Conservation (phyloP, 805 yeast genomes). For the Huiozyma naganishii region DNA sequence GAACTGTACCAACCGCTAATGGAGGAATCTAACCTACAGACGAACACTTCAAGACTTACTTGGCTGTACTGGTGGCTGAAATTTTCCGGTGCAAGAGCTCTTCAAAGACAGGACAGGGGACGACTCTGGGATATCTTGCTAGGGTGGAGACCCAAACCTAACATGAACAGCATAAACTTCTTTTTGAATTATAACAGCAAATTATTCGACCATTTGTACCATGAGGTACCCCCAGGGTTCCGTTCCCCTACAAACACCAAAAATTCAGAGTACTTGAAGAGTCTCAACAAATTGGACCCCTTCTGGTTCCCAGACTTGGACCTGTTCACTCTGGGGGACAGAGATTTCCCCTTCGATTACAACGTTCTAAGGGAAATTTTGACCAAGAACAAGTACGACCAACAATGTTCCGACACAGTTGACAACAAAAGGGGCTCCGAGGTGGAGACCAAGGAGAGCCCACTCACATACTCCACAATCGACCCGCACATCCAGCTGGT, state of each 20-base stretch:
- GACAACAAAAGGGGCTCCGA: slow-evolving; percentile 1
- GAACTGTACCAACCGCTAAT: slow-evolving; percentile 65
- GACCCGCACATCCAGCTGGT: slow-evolving; percentile 70
- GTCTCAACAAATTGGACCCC: slow-evolving; percentile 17
- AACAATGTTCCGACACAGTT: not conserved
- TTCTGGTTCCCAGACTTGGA: slow-evolving; percentile 31
- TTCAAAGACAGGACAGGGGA: slow-evolving; percentile 74
- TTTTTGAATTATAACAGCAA: slow-evolving; percentile 27
- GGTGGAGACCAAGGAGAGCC: slow-evolving; percentile 1
- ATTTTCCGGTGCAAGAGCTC: slow-evolving; percentile 77
- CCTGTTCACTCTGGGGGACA: slow-evolving; percentile 18
- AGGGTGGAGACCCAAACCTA: slow-evolving; percentile 54
- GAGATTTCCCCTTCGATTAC: slow-evolving; percentile 17
- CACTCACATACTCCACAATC: slow-evolving; percentile 34
- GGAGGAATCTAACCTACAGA: slow-evolving; percentile 67
- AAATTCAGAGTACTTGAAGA: not conserved
- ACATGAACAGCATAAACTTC: slow-evolving; percentile 21
- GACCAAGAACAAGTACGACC: slow-evolving; percentile 18
- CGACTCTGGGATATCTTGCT: slow-evolving; percentile 80
- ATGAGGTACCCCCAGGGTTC: slow-evolving; percentile 2
- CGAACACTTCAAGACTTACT: slow-evolving; percentile 48
- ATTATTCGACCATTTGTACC: slow-evolving; percentile 21
- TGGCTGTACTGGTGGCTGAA: slow-evolving; percentile 96
- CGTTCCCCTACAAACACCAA: not conserved
- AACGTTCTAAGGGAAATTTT: slow-evolving; percentile 23